Percentiles rank a stretch among this genome's conserved stretches.
Conservation (phyloP, 2,329 filamentous ascomycete genomes). For the Metarhizium guizhouense region DNA sequence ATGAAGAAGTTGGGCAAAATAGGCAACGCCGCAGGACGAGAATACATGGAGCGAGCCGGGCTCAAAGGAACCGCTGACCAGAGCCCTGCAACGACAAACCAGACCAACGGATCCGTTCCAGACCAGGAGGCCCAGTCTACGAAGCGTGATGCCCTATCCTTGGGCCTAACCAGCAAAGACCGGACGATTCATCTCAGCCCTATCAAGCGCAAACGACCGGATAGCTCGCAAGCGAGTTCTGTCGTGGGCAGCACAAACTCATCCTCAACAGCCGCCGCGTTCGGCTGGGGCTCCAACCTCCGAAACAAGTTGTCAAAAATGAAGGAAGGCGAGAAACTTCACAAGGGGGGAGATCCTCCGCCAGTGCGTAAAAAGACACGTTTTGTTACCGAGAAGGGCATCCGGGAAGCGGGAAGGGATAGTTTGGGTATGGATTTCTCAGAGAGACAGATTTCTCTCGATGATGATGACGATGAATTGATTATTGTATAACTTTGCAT, state of each 20-base stretch:
- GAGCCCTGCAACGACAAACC: background rate
- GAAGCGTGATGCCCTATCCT: constrained; percentile 32
- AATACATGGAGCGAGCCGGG: constrained; percentile 53
- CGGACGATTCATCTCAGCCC: constrained; percentile 47
- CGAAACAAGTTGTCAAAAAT: constrained; percentile 50
- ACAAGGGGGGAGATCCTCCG: constrained; percentile 17
- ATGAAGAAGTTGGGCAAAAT: constrained; percentile 57
- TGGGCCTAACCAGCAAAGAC: constrained; percentile 24
- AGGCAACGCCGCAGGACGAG: constrained; percentile 57
- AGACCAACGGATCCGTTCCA: constrained; percentile 3
- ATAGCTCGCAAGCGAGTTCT: constrained; percentile 32
- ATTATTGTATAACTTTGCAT: constrained; percentile 31
- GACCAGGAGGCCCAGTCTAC: constrained; percentile 16
- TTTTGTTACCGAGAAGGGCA: constrained; percentile 72
- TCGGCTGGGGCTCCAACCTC: constrained; percentile 51
- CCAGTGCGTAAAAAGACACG: constrained; percentile 64
- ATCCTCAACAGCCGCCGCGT: constrained; percentile 12
- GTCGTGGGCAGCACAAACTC: constrained; percentile 14
- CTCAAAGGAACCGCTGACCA: constrained; percentile 9
- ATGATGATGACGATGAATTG: constrained; percentile 44
- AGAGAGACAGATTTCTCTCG: constrained; percentile 24
- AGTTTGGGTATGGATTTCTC: constrained; percentile 51
- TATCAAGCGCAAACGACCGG: constrained; percentile 52
- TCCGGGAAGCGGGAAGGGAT: constrained; percentile 67
- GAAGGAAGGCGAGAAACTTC: constrained; percentile 50